phyloP scores from a whole-genome alignment of 73 alveolate genomes.

The Durusdinium trenchii region DNA sequence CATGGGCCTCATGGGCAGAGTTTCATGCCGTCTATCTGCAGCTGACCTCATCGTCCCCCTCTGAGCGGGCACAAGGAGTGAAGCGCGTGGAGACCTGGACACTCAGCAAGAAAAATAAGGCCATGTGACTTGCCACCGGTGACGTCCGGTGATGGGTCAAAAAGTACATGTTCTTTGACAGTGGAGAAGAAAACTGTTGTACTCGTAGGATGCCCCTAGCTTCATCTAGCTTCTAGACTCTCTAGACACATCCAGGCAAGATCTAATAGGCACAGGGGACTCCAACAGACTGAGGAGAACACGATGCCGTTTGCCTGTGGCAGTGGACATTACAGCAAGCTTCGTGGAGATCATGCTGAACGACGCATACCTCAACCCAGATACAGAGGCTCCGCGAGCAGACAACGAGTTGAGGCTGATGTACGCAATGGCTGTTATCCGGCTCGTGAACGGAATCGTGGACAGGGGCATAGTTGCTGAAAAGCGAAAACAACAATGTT shows the following conservation, averaged over 20 bases:
- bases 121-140: background rate
- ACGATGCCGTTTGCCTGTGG: slow-evolving; percentile 82
- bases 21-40: slow-evolving; percentile 72
- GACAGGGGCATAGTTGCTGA: slow-evolving; percentile 25
- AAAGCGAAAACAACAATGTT: too few relatives aligned
- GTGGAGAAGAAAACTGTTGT: background rate
- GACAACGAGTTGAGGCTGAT: slow-evolving; percentile 85
- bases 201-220: background rate
- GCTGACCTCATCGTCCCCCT: slow-evolving; percentile 49
- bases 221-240: too few relatives aligned
- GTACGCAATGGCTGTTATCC: slow-evolving; percentile 94
- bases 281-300: slow-evolving; percentile 25
- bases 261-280: background rate
- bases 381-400: slow-evolving; percentile 45
- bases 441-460: slow-evolving; percentile 90
- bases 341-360: slow-evolving; percentile 91
- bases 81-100: slow-evolving; percentile 89
- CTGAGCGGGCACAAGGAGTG: slow-evolving; percentile 72
- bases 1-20: slow-evolving; percentile 92
- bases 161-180: background rate
- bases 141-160: background rate
- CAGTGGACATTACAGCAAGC: slow-evolving; percentile 83
- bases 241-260: background rate
- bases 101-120: background rate
- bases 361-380: slow-evolving; percentile 81